A percentile compares a stretch with the other conserved stretches of the same genome.
phyloP scores from a whole-genome alignment of 257 asterid genomes.

The Oldenlandia corymbosa region DNA sequence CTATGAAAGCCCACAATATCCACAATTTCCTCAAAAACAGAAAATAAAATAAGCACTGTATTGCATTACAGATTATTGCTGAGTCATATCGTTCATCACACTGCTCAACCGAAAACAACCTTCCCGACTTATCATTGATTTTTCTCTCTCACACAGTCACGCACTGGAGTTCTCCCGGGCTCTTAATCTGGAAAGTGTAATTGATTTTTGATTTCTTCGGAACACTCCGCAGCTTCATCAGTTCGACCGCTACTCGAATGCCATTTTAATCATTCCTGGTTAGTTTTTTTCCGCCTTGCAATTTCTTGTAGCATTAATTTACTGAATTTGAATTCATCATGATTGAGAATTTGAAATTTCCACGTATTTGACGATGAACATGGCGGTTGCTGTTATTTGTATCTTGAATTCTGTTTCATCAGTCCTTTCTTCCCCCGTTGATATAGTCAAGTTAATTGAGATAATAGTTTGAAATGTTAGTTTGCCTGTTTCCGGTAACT shows the following conservation, averaged over 20 bases:
- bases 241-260: not conserved
- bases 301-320: not conserved
- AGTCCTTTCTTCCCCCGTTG: not conserved
- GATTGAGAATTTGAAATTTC: not conserved
- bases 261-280: not conserved
- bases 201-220: not conserved
- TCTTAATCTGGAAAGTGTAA: not conserved
- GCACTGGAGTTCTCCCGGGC: not conserved
- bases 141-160: constrained; percentile 9
- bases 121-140: constrained; percentile 9
- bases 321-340: not conserved
- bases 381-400: not conserved
- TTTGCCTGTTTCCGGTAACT: not conserved
- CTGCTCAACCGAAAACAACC: not conserved
- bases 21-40: not conserved
- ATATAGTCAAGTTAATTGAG: not conserved
- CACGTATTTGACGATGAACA: not conserved
- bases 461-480: not conserved
- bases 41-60: not conserved
- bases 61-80: not conserved
- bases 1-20: not conserved
- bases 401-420: not conserved
- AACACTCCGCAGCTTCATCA: not conserved
- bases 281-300: not conserved
- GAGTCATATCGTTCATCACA: constrained; percentile 9